Conservation (phyloP, 176 grass and related monocot species). For the Triticum monococcum region DNA sequence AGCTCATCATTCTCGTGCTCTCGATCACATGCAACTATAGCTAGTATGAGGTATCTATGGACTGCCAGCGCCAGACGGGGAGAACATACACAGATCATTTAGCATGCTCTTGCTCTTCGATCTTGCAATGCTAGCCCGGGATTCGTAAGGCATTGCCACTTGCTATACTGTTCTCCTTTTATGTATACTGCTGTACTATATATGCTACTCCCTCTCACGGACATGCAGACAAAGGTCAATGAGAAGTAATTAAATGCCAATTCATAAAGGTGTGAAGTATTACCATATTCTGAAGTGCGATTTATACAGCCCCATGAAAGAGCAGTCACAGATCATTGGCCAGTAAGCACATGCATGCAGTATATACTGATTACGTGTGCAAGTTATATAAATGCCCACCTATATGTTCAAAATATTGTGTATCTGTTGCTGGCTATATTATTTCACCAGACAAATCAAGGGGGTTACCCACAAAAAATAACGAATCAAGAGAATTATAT, state of each 20-base stretch:
- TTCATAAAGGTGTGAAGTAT: background rate
- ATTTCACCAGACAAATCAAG: background rate
- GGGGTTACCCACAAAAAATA: background rate
- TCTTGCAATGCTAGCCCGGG: background rate
- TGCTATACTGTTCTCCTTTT: background rate
- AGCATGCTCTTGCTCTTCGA: background rate
- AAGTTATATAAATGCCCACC: background rate
- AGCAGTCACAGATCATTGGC: background rate
- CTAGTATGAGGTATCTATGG: background rate
- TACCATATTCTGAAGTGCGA: background rate
- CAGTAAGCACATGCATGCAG: background rate
- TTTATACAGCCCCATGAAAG: background rate
- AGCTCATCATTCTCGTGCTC: slow-evolving; percentile 18
- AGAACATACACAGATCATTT: background rate
- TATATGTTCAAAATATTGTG: background rate
- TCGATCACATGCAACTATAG: background rate
- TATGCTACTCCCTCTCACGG: background rate
- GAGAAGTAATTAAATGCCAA: background rate
- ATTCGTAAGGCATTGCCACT: no score
- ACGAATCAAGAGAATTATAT: background rate
- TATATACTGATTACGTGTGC: background rate
- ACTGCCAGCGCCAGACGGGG: background rate
- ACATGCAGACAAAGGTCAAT: background rate
- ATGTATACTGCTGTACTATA: no score
- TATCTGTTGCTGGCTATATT: no score